Conservation (phyloP, 1,284 basidiomycete species). For the Rhodotorula glutinis region DNA sequence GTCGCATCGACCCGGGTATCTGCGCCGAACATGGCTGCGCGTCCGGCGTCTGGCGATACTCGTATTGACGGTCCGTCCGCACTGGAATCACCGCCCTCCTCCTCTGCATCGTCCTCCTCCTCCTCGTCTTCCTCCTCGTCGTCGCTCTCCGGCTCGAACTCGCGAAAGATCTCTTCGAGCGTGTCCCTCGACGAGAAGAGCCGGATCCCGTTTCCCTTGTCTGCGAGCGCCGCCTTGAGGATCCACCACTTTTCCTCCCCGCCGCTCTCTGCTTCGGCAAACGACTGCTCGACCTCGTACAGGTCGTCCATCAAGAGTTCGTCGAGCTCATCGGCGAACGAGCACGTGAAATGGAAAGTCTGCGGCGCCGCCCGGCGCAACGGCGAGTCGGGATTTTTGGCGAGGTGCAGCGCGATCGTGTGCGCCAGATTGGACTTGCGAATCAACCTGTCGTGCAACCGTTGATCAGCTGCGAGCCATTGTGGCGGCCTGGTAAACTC, state of each 20-base stretch:
- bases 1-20: constrained; percentile 53
- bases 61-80: not conserved
- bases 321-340: constrained; percentile 91
- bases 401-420: constrained; percentile 68
- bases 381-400: constrained; percentile 66
- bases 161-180: constrained; percentile 73
- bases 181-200: constrained; percentile 77
- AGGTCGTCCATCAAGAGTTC: constrained; percentile 91
- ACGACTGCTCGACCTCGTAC: constrained; percentile 71
- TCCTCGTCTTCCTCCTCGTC: constrained; percentile 48
- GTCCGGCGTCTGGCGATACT: too few species aligned
- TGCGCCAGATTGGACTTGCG: constrained; percentile 89
- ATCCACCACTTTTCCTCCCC: constrained; percentile 71
- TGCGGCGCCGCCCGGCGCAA: constrained; percentile 59
- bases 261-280: constrained; percentile 53
- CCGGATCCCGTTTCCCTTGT: constrained; percentile 90
- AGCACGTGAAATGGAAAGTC: constrained; percentile 85
- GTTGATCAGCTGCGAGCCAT: too few species aligned
- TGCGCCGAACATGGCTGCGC: constrained; percentile 53
- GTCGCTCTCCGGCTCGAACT: constrained; percentile 66
- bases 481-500: too few species aligned
- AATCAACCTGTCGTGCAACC: constrained; percentile 60
- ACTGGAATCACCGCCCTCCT: not conserved
- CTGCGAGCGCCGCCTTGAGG: constrained; percentile 95
- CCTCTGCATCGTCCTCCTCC: constrained; percentile 49